Percentiles rank a stretch among this genome's conserved stretches.
Conservation (phyloP, 306 rosid genomes). For the Casuarina cunninghamiana region DNA sequence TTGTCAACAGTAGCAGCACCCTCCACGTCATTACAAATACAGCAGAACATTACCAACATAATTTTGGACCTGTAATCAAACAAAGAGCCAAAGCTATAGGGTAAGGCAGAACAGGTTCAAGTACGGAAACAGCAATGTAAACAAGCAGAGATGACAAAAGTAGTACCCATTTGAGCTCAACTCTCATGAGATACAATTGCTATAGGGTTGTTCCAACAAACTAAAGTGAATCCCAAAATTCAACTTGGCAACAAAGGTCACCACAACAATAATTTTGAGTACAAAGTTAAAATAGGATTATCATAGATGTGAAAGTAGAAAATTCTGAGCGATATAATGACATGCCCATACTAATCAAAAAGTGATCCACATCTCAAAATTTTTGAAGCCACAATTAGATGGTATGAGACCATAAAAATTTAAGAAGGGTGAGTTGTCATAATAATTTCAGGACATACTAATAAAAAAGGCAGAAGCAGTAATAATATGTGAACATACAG, state of each 20-base stretch:
- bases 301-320: not conserved
- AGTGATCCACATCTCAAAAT: not conserved
- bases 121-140: not conserved
- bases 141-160: not conserved
- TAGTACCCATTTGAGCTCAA: not conserved
- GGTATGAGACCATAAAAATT: not conserved
- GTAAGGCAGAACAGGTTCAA: not conserved
- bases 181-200: not conserved
- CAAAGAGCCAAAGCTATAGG: too few relatives aligned
- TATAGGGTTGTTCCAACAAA: too few relatives aligned
- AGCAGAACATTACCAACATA: conserved; percentile 60
- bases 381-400: not conserved
- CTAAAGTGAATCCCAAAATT: not conserved
- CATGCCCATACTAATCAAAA: not conserved
- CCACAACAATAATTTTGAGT: not conserved
- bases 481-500: conserved; percentile 55
- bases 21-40: conserved; percentile 59
- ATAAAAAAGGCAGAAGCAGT: conserved; percentile 9
- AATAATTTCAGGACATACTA: conserved; percentile 15
- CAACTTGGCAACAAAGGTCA: not conserved
- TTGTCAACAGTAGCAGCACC: conserved; percentile 35
- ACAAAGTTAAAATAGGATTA: not conserved
- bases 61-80: too few relatives aligned
- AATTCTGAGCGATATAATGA: not conserved
- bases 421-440: not conserved